Base-by-base conservation (phyloP, 805 yeast species). In the Ogataea paraovalis region DNA sequence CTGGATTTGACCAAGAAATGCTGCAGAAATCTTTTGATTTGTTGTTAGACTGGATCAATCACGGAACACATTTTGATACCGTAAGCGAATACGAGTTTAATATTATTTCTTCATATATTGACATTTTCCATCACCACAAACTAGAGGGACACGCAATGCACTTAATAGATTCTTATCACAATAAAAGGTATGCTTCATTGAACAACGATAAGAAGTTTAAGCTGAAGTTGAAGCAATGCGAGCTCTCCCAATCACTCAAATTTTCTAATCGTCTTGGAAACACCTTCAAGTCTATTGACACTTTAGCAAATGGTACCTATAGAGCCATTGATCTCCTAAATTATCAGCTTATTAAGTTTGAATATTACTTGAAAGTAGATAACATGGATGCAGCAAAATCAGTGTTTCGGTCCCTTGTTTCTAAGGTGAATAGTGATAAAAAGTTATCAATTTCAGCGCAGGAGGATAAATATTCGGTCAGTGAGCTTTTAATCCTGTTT, bases 321-420 rank as follows among this genome's bases (percentile, higher is more conserved):
- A 48, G 49, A 25, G 65, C 63, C 52, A 21, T 53, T 39, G 40
- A 34, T 23, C 18, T 19, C 8, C 33, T 40, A 7, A 21, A 42
- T 67, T 65, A 48, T 43, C 68, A 36, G 16, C 43, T 62, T 10
- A 23, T 40, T 6, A 74, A 68, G 47, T 54, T 72, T 6, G 65
- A 68, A 22, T 58, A 59, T 42, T 56, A 51, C 22, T 37, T 68
- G 5, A n/a, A 49, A 9, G 45, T 47, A 12, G 52, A 53, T 8
- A 64, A 66, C 41, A 10, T 47, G 1, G 37, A 46, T 4, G 44
- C 52, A 10, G 68, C 70, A 1, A 46, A 40, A 14, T 59, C 53
- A 16, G 65, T 62, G 40, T 61, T 62, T 28, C 41, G 46, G 13
- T 58, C 64, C 18, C 48, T 34, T n/a, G 12, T 34, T 5, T 34